Base-by-base conservation (phyloP, 495 filamentous ascomycete genomes). In the Mycothermus thermophilus region DNA sequence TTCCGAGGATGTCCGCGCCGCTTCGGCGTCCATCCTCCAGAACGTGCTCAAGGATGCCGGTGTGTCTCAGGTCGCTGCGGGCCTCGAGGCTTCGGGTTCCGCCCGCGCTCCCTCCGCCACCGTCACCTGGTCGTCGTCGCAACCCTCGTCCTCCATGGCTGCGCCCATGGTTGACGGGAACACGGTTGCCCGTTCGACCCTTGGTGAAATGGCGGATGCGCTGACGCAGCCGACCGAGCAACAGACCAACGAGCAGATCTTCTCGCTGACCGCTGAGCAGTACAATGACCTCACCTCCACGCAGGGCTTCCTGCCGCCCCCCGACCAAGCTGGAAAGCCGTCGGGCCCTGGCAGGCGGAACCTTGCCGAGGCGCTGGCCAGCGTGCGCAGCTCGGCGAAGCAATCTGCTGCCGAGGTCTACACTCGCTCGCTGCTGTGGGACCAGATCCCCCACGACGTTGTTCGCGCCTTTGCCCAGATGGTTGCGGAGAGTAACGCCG, bases 361-460 rank as follows among this genome's bases (percentile, higher is more conserved):
- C 46, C 71, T 97, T 29, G 84, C 83, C 35, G 82, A 93, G 46
- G 77, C 83, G 8, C 67, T 95, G 21, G 78, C 80, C 41, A 77
- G 70, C 18, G 83, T 92, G 77, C 74, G 84, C 41, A 68, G 60
- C 52, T 62, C 64, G 41, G 68, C 64, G 48, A 76, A 73, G 37
- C 70, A 68, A 33, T 35, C 38, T 35, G 83, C 74, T 23, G 79
- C 81, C 19, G 85, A 93, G 48, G 83, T 95, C 27, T 94, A 96
- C 60, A 90, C 84, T 18, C 69, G 88, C 19, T 90, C 83, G 32
- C 69, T 97, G 39, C 77, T 97, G 46, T 95, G 86, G 86, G 86
- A 94, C 48, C 78, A 80, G 52, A 82, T 97, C 41, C 85, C 92
- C 29, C 65, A 75, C 42, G 85, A 97, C 50, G 83, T 95, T 29